Conservation (phyloP, 169 alveolate species). For the Plasmodium relictum region DNA sequence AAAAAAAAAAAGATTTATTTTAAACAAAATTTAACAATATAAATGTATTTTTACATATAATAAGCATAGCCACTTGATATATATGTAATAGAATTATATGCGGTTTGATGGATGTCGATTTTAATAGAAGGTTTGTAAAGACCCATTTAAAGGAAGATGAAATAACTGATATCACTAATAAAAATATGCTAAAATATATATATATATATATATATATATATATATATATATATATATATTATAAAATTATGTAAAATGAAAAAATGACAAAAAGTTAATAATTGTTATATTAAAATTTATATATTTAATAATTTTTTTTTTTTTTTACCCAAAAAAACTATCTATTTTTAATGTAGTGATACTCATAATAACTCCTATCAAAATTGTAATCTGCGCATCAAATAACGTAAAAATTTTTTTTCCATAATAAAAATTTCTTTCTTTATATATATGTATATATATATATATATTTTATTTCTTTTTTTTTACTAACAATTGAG, state of each 20-base stretch:
- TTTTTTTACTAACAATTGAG: slow-evolving; percentile 41
- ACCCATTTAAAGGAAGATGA: slow-evolving; percentile 57
- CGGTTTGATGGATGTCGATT: slow-evolving; percentile 42
- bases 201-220: too few relatives aligned
- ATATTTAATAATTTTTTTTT: not conserved
- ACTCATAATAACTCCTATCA: slow-evolving; percentile 66
- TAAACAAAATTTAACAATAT: not conserved
- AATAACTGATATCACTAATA: slow-evolving; percentile 38
- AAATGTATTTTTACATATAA: slow-evolving; percentile 36
- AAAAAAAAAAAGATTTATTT: not conserved
- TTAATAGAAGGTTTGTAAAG: slow-evolving; percentile 41
- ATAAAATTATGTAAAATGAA: too few relatives aligned
- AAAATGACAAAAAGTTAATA: too few relatives aligned
- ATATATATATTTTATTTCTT: not conserved
- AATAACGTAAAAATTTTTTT: not conserved
- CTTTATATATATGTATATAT: not conserved
- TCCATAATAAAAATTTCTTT: not conserved
- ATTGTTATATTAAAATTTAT: too few relatives aligned
- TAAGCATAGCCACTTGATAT: slow-evolving; percentile 47
- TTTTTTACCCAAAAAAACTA: slow-evolving; percentile 55
- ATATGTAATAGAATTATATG: slow-evolving; percentile 46
- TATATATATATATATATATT: too few relatives aligned
- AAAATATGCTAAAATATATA: slow-evolving; percentile 13
- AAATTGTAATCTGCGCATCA: slow-evolving; percentile 32
- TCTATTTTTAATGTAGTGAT: slow-evolving; percentile 46